Conservation (phyloP, 2,329 filamentous ascomycete species). For the Ophiocordyceps robertsii region DNA sequence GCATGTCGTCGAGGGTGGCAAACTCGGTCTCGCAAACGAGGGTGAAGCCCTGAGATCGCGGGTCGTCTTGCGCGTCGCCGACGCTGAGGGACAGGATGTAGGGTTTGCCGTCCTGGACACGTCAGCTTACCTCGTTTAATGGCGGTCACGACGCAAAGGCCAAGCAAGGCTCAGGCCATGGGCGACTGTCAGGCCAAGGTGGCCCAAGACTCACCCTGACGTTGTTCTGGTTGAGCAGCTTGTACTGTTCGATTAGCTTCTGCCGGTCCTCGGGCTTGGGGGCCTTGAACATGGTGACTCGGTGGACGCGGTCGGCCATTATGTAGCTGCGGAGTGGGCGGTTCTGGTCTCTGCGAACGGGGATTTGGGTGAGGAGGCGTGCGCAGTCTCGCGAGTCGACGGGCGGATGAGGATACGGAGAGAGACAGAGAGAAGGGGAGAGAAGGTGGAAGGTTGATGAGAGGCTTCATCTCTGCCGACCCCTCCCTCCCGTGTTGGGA, state of each 20-base stretch:
- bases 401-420: no score
- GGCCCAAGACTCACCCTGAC: constrained; percentile 20
- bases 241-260: constrained; percentile 30
- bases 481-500: no score
- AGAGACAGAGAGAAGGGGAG: no score
- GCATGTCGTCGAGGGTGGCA: constrained; percentile 51
- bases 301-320: constrained; percentile 29
- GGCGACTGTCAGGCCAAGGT: no score
- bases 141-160: no score
- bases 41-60: constrained; percentile 52
- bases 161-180: no score
- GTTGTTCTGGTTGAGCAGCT: constrained; percentile 23
- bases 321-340: background rate
- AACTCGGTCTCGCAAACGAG: constrained; percentile 51
- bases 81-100: constrained; percentile 50
- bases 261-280: constrained; percentile 28
- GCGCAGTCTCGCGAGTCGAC: no score
- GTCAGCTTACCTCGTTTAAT: background rate
- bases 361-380: no score
- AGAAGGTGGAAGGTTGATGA: no score
- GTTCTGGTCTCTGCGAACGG: no score
- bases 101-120: constrained; percentile 49
- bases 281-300: constrained; percentile 41
- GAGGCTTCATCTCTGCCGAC: no score
- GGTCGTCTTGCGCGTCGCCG: constrained; percentile 39